Conservation (phyloP, 345 rosid genomes). For the Hirschfeldia incana region DNA sequence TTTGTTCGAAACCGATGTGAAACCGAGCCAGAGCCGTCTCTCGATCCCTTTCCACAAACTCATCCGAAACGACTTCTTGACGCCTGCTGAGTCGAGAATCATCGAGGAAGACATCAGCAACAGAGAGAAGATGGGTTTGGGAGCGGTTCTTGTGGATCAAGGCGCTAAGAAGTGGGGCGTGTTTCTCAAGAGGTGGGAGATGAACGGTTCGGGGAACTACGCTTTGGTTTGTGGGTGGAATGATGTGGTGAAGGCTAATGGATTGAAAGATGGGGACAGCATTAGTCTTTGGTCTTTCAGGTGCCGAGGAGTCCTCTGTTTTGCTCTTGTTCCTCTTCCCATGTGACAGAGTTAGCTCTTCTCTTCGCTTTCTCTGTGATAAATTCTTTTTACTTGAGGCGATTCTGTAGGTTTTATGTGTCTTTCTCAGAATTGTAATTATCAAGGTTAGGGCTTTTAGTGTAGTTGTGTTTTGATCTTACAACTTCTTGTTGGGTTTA, state of each 20-base stretch:
- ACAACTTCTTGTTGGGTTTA: background rate
- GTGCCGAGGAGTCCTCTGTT: conserved; percentile 8
- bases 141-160: background rate
- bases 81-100: background rate
- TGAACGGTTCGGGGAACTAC: background rate
- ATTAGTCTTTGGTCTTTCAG: conserved; percentile 22
- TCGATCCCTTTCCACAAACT: conserved; percentile 9
- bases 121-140: background rate
- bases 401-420: background rate
- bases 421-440: background rate
- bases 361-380: background rate
- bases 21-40: conserved; percentile 11
- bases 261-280: background rate
- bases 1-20: background rate
- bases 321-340: conserved; percentile 12
- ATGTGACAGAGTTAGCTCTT: background rate
- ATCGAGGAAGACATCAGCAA: background rate
- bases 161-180: background rate
- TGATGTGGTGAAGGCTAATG: background rate
- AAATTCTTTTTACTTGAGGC: background rate
- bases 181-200: conserved; percentile 5
- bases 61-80: conserved; percentile 20
- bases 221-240: conserved; percentile 18
- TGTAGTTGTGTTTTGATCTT: background rate
- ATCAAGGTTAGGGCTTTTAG: background rate